These are phyloP conservation scores for Suhomyces kunorum DNA, from an alignment of 1,139 yeast species.

Conservation along the genomic window DNA sequence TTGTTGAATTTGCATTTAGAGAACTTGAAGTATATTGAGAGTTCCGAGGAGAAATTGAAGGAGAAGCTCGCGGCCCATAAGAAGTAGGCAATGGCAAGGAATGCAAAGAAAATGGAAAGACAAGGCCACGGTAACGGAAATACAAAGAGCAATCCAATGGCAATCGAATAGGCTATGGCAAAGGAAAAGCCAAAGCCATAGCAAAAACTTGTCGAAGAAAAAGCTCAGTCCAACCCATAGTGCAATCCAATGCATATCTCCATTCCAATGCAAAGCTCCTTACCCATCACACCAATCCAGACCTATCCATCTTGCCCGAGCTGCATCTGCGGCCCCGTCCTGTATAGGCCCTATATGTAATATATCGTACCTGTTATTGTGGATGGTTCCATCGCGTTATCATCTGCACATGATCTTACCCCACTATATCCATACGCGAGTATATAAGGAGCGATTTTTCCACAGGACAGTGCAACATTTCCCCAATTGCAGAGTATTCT, in stretches of 20 bases:
- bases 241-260: too few species aligned
- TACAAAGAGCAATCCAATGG: too few species aligned
- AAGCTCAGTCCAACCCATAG: too few species aligned
- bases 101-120: too few species aligned
- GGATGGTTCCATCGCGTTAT: neutral
- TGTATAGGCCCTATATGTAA: neutral
- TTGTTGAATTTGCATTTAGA: slow-evolving; percentile 86
- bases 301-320: too few species aligned
- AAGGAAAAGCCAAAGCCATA: neutral
- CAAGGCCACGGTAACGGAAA: too few species aligned
- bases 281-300: too few species aligned
- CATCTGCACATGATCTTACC: neutral
- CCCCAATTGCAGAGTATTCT: neutral
- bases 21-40: slow-evolving; percentile 84
- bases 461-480: neutral
- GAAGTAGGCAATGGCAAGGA: neutral
- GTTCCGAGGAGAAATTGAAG: slow-evolving; percentile 66
- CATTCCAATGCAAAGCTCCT: too few species aligned
- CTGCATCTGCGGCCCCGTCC: neutral
- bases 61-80: slow-evolving; percentile 52
- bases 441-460: neutral
- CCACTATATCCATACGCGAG: neutral
- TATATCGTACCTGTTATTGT: neutral
- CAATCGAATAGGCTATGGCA: neutral
- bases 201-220: too few species aligned